Base-by-base conservation (phyloP, 2,329 filamentous ascomycete species). In the Diatrype stigma region DNA sequence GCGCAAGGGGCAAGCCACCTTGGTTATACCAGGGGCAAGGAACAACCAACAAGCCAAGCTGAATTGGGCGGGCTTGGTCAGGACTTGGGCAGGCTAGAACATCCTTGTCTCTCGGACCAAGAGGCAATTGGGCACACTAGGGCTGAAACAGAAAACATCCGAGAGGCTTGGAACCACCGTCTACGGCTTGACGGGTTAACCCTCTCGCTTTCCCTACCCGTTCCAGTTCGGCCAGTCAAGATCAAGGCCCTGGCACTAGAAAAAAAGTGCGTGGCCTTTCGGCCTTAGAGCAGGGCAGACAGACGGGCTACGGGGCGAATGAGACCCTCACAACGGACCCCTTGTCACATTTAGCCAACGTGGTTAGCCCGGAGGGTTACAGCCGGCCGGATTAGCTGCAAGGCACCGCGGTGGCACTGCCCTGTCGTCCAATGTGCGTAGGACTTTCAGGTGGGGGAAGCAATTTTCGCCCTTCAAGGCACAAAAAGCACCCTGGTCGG, bases 111-210 rank as follows among this genome's bases (percentile, higher is more conserved):
- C 14, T 42, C 22, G 16, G 40, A 44, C 21, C n/a, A 28, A n/a
- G 23, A 26, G 28, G 19, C 54, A 47, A 58, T 58, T 58, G 54
- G 57, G 44, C 16, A 21, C 37, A 28, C 14, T 44, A 50, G 23
- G 47, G 47, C 53, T 60, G 52, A 58, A 57, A 58, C 57, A 55
- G 23, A 21, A 48, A 32, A 50, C 49, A 49, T 45, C 53, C 48
- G 50, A 55, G 50, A 22, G 22, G 37, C 47, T 48, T 14, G 40
- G 22, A 17, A 21, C 11, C 40, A 44, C 22, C n/a, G n/a, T n/a
- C n/a, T n/a, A n/a, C n/a, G n/a, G n/a, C n/a, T n/a, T n/a, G n/a
- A n/a, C n/a, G n/a, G 12, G 40, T n/a, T 23, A 26, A 17, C 40
- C 21, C 21, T 23, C 12, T n/a, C 40, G 17, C 4, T 35, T 48